Conservation (phyloP, 441 rosid species). For the Erodium texanum region DNA sequence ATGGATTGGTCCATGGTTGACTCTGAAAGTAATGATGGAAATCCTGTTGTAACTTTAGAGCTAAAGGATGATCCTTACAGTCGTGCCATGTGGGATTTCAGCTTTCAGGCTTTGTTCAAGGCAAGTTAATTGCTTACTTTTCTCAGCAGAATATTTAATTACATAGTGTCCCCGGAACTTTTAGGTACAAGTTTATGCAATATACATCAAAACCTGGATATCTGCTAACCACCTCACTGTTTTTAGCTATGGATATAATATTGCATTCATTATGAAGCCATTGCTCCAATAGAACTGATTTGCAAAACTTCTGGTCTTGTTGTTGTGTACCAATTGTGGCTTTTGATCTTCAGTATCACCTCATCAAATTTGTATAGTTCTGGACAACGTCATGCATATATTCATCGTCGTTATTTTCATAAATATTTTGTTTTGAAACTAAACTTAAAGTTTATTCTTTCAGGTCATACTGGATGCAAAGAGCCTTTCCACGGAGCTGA, state of each 20-base stretch:
- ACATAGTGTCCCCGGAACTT: background rate
- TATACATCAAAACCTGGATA: background rate
- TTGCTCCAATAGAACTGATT: no score
- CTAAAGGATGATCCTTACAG: constrained; percentile 79
- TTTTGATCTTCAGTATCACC: no score
- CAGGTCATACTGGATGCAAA: constrained; percentile 59
- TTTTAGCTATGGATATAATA: background rate
- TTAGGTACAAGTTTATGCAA: background rate
- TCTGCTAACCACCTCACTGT: background rate
- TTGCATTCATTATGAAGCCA: background rate
- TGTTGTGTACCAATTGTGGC: no score
- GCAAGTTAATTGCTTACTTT: constrained; percentile 18
- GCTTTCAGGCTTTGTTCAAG: constrained; percentile 79
- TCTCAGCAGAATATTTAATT: constrained; percentile 1
- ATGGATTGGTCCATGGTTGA: constrained; percentile 81
- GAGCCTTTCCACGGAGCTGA: constrained; percentile 72
- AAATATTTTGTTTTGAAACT: background rate
- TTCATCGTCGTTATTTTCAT: no score
- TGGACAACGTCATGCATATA: no score
- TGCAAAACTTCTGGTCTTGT: no score
- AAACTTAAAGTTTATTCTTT: constrained; percentile 15
- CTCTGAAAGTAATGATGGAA: constrained; percentile 53
- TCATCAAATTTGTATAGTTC: no score
- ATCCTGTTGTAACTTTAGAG: constrained; percentile 61
- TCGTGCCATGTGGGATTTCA: constrained; percentile 87